A percentile compares a stretch with the other conserved stretches of the same genome.
Conservation (phyloP, 2,329 filamentous ascomycete genomes). For the Harringtonia lauricola region DNA sequence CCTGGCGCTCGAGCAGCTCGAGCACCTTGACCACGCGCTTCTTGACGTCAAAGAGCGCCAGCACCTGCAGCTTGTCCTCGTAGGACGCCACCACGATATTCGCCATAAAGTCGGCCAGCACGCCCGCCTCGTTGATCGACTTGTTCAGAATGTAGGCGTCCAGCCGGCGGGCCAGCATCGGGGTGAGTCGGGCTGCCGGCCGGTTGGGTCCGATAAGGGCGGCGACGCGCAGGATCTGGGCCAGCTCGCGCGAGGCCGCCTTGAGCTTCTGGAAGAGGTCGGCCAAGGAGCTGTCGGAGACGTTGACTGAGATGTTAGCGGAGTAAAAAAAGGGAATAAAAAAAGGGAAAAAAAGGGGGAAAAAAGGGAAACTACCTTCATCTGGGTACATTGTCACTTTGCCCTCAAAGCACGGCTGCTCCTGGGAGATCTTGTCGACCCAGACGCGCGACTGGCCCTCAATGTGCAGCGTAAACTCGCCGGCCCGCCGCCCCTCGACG, state of each 20-base stretch:
- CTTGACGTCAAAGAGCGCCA: slow-evolving; percentile 71
- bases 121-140: slow-evolving; percentile 69
- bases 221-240: slow-evolving; percentile 73
- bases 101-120: slow-evolving; percentile 91
- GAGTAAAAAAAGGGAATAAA: slow-evolving; percentile 1
- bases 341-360: background rate
- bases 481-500: slow-evolving; percentile 62
- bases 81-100: slow-evolving; percentile 80
- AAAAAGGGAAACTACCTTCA: slow-evolving; percentile 36
- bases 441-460: slow-evolving; percentile 73
- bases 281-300: slow-evolving; percentile 48
- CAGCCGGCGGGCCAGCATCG: slow-evolving; percentile 73
- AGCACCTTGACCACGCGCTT: slow-evolving; percentile 72
- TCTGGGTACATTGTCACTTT: slow-evolving; percentile 64
- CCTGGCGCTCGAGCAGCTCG: slow-evolving; percentile 72
- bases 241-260: slow-evolving; percentile 72
- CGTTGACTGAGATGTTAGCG: slow-evolving; percentile 17
- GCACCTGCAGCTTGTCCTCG: slow-evolving; percentile 80
- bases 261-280: slow-evolving; percentile 73
- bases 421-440: slow-evolving; percentile 62
- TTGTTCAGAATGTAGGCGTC: slow-evolving; percentile 82
- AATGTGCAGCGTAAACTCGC: slow-evolving; percentile 74
- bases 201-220: slow-evolving; percentile 67
- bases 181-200: slow-evolving; percentile 56
- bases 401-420: slow-evolving; percentile 78